Percentiles rank a stretch among this genome's conserved stretches.
These are phyloP conservation scores for Lignosus rhinocerotis DNA, from an alignment of 1,284 basidiomycete species.

Conservation along the genomic window DNA sequence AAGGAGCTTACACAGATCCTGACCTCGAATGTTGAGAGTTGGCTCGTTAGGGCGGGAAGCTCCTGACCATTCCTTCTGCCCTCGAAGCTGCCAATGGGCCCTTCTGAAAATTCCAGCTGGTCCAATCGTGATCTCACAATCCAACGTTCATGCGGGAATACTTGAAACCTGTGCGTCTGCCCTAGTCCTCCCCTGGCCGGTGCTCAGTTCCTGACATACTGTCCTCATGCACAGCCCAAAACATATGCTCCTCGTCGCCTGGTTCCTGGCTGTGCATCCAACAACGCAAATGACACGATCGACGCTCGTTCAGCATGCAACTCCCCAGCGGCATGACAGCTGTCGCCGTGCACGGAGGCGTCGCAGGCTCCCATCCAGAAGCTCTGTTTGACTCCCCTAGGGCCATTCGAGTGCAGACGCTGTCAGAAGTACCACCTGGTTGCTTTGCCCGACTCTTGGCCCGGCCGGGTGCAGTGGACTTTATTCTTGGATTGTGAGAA, in stretches of 20 bases:
- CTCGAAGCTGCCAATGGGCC: background rate
- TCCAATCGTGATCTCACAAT: background rate
- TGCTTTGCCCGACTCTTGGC: background rate
- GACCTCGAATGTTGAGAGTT: no score
- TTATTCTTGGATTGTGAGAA: background rate
- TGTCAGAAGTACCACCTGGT: background rate
- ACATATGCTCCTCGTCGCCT: background rate
- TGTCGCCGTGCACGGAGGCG: background rate
- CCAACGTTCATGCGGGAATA: background rate
- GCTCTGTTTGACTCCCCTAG: background rate
- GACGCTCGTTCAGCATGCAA: background rate
- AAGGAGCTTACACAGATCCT: no score
- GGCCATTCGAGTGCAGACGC: background rate
- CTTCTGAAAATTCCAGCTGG: background rate
- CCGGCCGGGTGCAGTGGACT: background rate
- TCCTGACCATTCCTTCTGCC: background rate
- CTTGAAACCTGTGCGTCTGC: background rate
- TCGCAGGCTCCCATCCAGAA: background rate
- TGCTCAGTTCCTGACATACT: background rate
- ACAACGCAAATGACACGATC: background rate
- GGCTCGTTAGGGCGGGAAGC: no score
- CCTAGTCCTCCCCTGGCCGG: background rate
- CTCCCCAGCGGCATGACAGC: background rate
- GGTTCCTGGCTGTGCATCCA: no score
- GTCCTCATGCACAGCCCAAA: background rate